Evolutionary conservation across 768 basidiomycete species (phyloP).

Genomic region (Suillus subaureus): DNA sequence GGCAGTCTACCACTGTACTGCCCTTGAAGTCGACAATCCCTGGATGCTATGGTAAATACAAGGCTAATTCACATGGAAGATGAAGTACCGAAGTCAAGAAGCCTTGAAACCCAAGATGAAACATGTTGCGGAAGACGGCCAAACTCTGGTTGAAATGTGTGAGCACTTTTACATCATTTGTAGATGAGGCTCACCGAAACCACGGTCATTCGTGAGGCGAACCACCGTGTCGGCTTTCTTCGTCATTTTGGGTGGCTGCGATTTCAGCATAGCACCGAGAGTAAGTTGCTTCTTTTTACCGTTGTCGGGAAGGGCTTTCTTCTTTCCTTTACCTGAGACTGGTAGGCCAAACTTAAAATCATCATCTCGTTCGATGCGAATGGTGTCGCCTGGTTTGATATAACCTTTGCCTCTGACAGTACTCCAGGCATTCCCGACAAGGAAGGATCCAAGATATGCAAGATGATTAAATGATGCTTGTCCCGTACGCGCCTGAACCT

Average conservation of each 20-base stretch:
- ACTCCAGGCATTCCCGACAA: conserved; percentile 78
- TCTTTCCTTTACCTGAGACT: conserved; percentile 36
- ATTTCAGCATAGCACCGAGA: conserved; percentile 66
- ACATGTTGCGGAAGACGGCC: conserved; percentile 73
- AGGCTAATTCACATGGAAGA: neutral
- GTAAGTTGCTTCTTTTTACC: conserved; percentile 64
- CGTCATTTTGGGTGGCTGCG: conserved; percentile 45
- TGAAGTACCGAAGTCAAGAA: conserved; percentile 66
- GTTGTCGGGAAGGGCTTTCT: conserved; percentile 29
- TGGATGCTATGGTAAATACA: conserved; percentile 23
- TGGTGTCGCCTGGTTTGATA: conserved; percentile 61
- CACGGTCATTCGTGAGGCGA: conserved; percentile 61
- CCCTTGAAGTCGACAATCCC: conserved; percentile 69
- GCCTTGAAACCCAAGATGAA: conserved; percentile 71
- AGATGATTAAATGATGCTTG: neutral
- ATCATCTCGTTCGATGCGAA: conserved; percentile 60
- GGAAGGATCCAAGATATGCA: conserved; percentile 64
- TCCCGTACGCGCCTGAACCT: neutral
- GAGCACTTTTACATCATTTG: neutral
- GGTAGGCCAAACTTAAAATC: conserved; percentile 29
- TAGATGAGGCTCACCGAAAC: conserved; percentile 54
- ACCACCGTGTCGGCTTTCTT: conserved; percentile 66
- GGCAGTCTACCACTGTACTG: conserved; percentile 78
- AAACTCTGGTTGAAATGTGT: conserved; percentile 55
- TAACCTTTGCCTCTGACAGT: conserved; percentile 76